Conservation (phyloP, 805 yeast species). For the Geotrichum ghanense region DNA sequence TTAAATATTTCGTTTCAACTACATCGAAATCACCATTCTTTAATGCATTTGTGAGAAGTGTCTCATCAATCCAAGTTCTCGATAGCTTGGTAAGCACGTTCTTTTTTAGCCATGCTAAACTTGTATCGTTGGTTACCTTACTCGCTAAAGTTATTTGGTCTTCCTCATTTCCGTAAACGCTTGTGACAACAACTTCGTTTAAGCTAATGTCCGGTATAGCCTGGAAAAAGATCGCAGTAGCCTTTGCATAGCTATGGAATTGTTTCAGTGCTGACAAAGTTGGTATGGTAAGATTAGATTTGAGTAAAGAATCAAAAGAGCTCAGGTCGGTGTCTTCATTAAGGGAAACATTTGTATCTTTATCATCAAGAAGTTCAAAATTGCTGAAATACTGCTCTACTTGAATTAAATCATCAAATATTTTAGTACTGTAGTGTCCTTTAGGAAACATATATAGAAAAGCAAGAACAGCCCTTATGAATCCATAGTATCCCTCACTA, state of each 20-base stretch:
- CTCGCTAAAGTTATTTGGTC: slow-evolving; percentile 10
- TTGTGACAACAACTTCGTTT: slow-evolving; percentile 6
- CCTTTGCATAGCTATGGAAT: slow-evolving; percentile 10
- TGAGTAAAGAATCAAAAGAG: slow-evolving; percentile 8
- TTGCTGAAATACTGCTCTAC: slow-evolving; percentile 3
- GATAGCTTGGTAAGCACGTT: slow-evolving; percentile 6
- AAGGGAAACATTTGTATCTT: background rate
- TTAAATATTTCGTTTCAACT: slow-evolving; percentile 10
- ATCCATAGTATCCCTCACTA: background rate
- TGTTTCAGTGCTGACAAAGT: slow-evolving; percentile 4
- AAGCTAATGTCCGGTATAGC: slow-evolving; percentile 10
- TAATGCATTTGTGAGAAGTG: slow-evolving; percentile 14
- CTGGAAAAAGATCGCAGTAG: slow-evolving; percentile 12
- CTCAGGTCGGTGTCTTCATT: slow-evolving; percentile 4
- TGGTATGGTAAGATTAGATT: slow-evolving; percentile 4
- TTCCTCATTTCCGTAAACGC: slow-evolving; percentile 10
- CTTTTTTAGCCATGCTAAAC: background rate
- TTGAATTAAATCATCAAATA: background rate
- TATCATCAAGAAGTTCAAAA: slow-evolving; percentile 1
- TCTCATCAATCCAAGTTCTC: slow-evolving; percentile 7
- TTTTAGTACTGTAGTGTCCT: slow-evolving; percentile 5
- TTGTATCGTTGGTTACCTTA: slow-evolving; percentile 10
- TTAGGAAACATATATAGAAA: slow-evolving; percentile 6
- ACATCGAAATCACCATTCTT: slow-evolving; percentile 18
- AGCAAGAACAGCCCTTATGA: background rate